Evolutionary conservation across 257 asterid species (phyloP).

Genomic region (Jacaranda copaia): DNA sequence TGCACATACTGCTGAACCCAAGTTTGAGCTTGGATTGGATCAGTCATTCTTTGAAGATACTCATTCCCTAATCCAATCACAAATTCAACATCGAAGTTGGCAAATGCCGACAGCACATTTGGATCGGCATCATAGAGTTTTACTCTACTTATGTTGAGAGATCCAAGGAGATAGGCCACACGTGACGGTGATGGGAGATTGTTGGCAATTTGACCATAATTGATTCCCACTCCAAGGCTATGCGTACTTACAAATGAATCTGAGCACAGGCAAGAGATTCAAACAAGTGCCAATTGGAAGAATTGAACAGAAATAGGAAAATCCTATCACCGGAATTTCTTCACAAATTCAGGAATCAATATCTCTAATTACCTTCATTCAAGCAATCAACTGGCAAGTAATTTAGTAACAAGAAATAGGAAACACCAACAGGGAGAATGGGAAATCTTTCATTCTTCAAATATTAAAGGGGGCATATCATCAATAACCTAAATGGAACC

Average conservation of each 20-base stretch:
- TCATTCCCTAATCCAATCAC: conserved; percentile 77
- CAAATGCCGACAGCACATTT: conserved; percentile 66
- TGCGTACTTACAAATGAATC: conserved; percentile 42
- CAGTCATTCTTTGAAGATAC: conserved; percentile 60
- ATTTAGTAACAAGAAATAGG: not conserved
- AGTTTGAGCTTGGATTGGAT: conserved; percentile 69
- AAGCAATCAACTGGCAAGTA: not conserved
- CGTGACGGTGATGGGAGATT: conserved; percentile 81
- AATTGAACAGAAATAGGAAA: not conserved
- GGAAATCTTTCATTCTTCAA: too few relatives aligned
- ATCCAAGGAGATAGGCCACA: conserved; percentile 64
- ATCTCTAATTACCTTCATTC: not conserved
- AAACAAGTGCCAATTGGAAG: not conserved
- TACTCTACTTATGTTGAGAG: conserved; percentile 67
- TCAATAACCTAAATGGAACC: not conserved
- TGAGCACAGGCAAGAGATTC: conserved; percentile 21
- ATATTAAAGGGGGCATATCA: too few relatives aligned
- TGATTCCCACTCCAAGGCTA: conserved; percentile 73
- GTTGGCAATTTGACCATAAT: conserved; percentile 91
- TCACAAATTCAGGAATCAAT: not conserved
- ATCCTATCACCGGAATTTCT: not conserved
- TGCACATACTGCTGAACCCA: conserved; percentile 80
- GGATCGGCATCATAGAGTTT: conserved; percentile 92
- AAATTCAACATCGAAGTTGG: conserved; percentile 71
- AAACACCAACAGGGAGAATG: not conserved